Base-by-base conservation (phyloP, 2,329 filamentous ascomycete genomes). In the Aspergillus neoniger region DNA sequence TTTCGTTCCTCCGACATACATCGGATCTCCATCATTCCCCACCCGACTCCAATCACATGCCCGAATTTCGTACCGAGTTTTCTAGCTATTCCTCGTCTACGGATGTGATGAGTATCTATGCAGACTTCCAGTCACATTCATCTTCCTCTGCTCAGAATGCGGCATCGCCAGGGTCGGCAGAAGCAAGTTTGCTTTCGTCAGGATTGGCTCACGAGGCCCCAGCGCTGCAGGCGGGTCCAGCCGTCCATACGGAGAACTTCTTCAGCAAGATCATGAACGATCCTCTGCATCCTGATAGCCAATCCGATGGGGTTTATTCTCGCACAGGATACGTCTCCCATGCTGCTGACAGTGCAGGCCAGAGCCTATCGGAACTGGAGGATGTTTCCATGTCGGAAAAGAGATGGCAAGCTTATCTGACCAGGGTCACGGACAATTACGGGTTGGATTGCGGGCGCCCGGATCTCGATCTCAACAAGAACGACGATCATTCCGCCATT, bases 391-490 rank as follows among this genome's bases (percentile, higher is more conserved):
- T 60, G 5, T 66, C 71, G 2, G 67, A 70, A 48, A 70, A 57
- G 53, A 73, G 72, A 60, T 74, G 71, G 72, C 67, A 71, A 3
- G 65, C 68, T 4, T 72, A 75, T 60, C 65, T 74, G 21, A 74
- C 65, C 6, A 73, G 66, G 17, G 72, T 75, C n/a, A 71, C 70
- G 7, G 72, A 77, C 32, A 74, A 76, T 56, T 92, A 90, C 71
- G 91, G 91, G 5, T 84, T 90, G 61, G 91, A 94, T 69, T 81
- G 85, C 58, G 91, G 91, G 0, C 81, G 86, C 62, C 83, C 83
- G 9, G 91, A 94, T 74, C 77, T 86, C 19, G 91, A 94, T 67
- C 77, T 90, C 1, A 86, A 86, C 28, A 85, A 83, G 54, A 93
- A 93, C 67, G 85, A 92, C 69, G 91, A 94, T 66, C 76, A 79